Conservation (phyloP, 768 basidiomycete species). For the Galerina sulciceps region DNA sequence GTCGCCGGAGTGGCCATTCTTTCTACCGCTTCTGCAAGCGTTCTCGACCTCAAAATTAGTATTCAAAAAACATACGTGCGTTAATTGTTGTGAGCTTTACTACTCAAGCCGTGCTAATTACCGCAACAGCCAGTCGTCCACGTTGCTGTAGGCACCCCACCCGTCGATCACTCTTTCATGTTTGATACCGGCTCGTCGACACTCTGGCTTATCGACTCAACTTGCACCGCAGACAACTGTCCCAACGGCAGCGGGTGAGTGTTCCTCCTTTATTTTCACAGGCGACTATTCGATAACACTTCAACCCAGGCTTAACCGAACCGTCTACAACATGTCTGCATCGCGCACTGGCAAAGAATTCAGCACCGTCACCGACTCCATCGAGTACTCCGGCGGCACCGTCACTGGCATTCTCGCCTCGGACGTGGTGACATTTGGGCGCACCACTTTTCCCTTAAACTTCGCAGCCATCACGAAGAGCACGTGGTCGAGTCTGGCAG, state of each 20-base stretch:
- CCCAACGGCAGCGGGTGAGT: slow-evolving; percentile 2
- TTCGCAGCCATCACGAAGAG: slow-evolving; percentile 3
- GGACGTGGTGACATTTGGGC: not conserved
- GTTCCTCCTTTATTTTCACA: not conserved
- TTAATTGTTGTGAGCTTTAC: not conserved
- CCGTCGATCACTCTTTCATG: not conserved
- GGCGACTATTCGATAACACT: not conserved
- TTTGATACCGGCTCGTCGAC: slow-evolving; percentile 1
- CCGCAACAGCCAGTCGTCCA: not conserved
- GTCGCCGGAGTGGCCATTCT: not conserved
- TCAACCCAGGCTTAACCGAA: not conserved
- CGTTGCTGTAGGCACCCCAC: not conserved
- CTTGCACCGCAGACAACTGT: not conserved
- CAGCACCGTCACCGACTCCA: not conserved
- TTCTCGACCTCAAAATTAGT: not conserved
- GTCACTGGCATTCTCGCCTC: not conserved
- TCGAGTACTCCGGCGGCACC: slow-evolving; percentile 1
- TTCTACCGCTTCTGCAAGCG: not conserved
- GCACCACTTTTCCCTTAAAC: not conserved
- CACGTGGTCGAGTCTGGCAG: not conserved
- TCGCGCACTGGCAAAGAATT: not conserved
- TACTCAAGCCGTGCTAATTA: not conserved
- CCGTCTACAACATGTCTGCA: not conserved
- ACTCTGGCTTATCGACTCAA: not conserved
- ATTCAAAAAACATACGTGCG: not conserved